Base-by-base conservation (phyloP, 2,329 filamentous ascomycete species). In the Microsporum ferrugineum region DNA sequence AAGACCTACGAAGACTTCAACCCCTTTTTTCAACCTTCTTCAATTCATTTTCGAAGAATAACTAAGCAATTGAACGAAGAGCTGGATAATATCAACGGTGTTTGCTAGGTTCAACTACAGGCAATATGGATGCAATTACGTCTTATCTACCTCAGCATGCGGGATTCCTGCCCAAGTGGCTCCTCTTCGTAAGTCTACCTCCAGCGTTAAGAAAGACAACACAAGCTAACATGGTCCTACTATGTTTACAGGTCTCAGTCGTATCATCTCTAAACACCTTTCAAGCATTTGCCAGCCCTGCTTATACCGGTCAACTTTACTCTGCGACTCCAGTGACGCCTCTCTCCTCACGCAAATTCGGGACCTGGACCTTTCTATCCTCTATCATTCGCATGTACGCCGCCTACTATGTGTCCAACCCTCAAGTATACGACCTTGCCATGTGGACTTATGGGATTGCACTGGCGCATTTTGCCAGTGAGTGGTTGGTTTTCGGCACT, bases 291-390 rank as follows among this genome's bases (percentile, higher is more conserved):
- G 70, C 78, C 39, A 95, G 90, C 17, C 81, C 91, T 2, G 80
- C 85, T 73, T 95, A 89, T 77, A 91, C 91, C 5, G 84, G 86
- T n/a, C 87, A 89, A 72, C 84, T 97, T 70, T 99, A 97, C 58
- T 67, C 76, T 47, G 72, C 72, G 36, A 75, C 77, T 62, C 80
- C 73, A 74, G 83, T 89, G 61, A 91, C 88, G 4, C 84, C 87
- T 3, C 83, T 96, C 34, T 86, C 85, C 8, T 86, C 86, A 31
- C 86, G 89, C 65, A 85, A 89, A 23, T 95, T 95, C 72, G 91
- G 88, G 60, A 94, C 89, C 34, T 96, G 91, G 86, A 95, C 91
- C 0, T 81, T 92, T 62, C 79, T 95, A 62, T 86, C 88, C 4
- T 83, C 85, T 62, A 77, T 95, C 58, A 81, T 95, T 51, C 84